Evolutionary conservation across 179 eudicot genomes (phyloP).

Genomic region (Gypsophila paniculata): DNA sequence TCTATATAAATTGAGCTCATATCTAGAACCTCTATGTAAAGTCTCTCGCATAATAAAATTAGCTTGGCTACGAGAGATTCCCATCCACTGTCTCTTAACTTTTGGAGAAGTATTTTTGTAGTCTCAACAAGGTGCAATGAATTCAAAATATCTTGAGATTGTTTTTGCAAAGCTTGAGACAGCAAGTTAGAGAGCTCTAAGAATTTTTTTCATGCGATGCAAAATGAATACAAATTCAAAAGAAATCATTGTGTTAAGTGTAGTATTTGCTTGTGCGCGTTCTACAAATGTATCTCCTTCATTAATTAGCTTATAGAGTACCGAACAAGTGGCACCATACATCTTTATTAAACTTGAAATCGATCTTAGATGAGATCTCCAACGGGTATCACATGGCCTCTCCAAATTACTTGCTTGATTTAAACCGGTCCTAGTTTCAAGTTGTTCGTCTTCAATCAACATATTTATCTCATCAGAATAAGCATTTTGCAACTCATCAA

Average conservation of each 20-base stretch:
- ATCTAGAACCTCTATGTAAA: too few species aligned
- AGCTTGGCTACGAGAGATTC: not conserved
- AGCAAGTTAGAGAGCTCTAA: not conserved
- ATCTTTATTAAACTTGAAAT: constrained; percentile 13
- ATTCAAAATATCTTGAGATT: not conserved
- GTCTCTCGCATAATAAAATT: not conserved
- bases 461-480: not conserved
- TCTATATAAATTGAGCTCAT: too few species aligned
- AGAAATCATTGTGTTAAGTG: not conserved
- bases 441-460: not conserved
- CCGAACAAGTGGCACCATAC: not conserved
- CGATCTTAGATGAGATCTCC: not conserved
- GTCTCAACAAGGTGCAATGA: not conserved
- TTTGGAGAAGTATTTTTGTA: not conserved
- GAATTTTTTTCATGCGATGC: not conserved
- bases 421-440: not conserved
- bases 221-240: too few species aligned
- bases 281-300: too few species aligned
- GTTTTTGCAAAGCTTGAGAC: too few species aligned
- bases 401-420: constrained; percentile 3
- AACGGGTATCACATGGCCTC: not conserved
- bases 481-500: not conserved
- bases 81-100: too few species aligned
- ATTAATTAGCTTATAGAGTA: too few species aligned
- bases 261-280: not conserved